Evolutionary conservation across 352 stramenopile species (phyloP), one percentile per base, ranked within the genome.

Genomic region (Thalassiosira ordinaria): DNA sequence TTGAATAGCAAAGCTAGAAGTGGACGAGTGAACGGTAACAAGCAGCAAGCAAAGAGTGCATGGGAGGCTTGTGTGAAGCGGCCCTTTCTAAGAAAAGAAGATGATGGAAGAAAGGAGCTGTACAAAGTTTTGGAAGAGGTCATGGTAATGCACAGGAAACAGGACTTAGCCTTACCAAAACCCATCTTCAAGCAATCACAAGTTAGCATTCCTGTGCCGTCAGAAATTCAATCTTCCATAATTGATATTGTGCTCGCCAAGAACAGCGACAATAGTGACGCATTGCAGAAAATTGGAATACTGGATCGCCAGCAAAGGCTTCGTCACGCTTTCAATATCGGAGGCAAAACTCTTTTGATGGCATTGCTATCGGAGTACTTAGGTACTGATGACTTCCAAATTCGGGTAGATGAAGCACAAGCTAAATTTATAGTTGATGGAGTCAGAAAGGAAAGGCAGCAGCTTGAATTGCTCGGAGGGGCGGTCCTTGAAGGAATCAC

Each of bases 91-190:
- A 56, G 59, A 6, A 78, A 78, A 73, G 5, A 76, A 20, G 26
- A 75, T 14, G 26, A 22, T 20, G 76, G 72, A 41, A 65, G 87
- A 51, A 26, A 82, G 22, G 67, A 95, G 18, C 67, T 98, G 4
- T 88, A 96, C 60, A 78, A 90, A 44, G 59, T 98, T 14, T 78
- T 98, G 8, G 94, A 93, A 52, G 87, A 92, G 47, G 95, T 97
- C 52, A 97, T 98, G 95, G 90, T 98, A 31, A 94, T 96, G 8
- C 96, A 98, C 66, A 96, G 93, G 13, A 98, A 98, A 73, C 87
- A 95, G 18, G 96, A 96, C 9, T 89, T 98, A 14, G 47, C 84
- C 31, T 82, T 94, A 9, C 89, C 86, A 39, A 77, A 75, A 29
- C 85, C 89, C 26, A 75, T 91, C 31, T 89, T 89, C 55, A 76